phyloP scores from a whole-genome alignment of 2,329 filamentous ascomycete genomes.

The Diplodia sapinea region DNA sequence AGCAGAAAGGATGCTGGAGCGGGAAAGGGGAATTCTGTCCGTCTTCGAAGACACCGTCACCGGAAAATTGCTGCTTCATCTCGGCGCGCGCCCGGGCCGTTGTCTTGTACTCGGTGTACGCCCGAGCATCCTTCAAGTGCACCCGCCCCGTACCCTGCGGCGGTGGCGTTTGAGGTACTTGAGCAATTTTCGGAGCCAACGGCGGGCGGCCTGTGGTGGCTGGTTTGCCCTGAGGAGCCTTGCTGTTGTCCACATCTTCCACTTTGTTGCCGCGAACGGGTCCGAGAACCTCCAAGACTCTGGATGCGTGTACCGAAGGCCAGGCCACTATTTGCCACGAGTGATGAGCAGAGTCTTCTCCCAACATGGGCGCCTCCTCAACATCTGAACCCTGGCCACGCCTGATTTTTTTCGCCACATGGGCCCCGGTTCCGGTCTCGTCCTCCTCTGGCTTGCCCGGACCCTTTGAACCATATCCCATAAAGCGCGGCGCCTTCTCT shows the following conservation, averaged over 20 bases:
- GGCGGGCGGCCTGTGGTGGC: background rate
- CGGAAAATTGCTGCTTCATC: background rate
- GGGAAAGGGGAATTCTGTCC: background rate
- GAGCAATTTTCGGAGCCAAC: background rate
- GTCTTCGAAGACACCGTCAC: background rate
- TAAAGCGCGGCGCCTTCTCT: background rate
- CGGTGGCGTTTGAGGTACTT: background rate
- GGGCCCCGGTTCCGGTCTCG: background rate
- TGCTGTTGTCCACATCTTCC: background rate
- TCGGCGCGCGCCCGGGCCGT: background rate
- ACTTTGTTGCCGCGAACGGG: background rate
- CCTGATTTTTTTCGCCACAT: background rate
- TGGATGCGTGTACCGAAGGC: constrained; percentile 7
- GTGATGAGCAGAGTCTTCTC: background rate
- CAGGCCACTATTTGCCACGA: constrained; percentile 21
- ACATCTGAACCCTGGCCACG: background rate
- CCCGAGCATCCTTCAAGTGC: background rate
- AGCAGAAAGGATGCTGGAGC: background rate
- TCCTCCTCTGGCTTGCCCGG: background rate
- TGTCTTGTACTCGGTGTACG: background rate
- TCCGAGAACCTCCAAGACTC: background rate
- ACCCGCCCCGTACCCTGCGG: too few relatives aligned
- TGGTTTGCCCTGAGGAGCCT: background rate
- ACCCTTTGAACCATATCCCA: background rate
- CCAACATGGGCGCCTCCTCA: background rate